Percentiles rank a stretch among this genome's conserved stretches.
phyloP scores from a whole-genome alignment of 148 eudicot species.

The Chenopodium album region DNA sequence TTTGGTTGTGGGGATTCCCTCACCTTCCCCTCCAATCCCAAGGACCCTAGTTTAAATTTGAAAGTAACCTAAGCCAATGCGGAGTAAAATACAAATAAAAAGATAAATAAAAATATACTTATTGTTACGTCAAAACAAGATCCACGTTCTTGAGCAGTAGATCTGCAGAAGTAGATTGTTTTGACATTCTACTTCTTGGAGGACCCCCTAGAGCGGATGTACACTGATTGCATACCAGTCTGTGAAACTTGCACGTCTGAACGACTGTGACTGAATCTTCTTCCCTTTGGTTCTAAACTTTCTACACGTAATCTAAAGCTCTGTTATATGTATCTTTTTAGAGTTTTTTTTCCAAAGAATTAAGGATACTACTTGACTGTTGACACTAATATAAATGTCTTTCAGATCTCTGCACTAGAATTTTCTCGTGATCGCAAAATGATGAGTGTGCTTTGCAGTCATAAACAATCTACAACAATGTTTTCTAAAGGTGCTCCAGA shows the following conservation, averaged over 20 bases:
- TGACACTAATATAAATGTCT: background rate
- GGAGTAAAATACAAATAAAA: no score
- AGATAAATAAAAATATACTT: background rate
- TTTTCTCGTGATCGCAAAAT: conserved; percentile 99
- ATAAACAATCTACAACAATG: conserved; percentile 86
- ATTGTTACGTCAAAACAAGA: background rate
- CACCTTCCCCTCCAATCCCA: no score
- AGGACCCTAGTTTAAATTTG: no score
- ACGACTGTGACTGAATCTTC: background rate
- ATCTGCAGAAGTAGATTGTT: background rate
- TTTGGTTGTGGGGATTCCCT: no score
- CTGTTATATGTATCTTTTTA: no score
- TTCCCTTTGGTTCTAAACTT: background rate
- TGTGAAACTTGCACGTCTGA: background rate
- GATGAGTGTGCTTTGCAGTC: conserved; percentile 98
- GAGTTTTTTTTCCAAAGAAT: no score
- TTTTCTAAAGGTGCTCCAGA: conserved; percentile 99
- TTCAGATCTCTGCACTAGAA: conserved; percentile 78
- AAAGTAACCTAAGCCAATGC: no score
- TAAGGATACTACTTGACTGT: no score
- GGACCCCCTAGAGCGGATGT: no score
- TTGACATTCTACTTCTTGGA: no score
- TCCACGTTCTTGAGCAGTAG: background rate
- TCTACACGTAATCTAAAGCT: background rate
- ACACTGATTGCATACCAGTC: background rate